These are phyloP conservation scores for Cantharellus anzutake DNA, from an alignment of 768 basidiomycete genomes.

Conservation along the genomic window DNA sequence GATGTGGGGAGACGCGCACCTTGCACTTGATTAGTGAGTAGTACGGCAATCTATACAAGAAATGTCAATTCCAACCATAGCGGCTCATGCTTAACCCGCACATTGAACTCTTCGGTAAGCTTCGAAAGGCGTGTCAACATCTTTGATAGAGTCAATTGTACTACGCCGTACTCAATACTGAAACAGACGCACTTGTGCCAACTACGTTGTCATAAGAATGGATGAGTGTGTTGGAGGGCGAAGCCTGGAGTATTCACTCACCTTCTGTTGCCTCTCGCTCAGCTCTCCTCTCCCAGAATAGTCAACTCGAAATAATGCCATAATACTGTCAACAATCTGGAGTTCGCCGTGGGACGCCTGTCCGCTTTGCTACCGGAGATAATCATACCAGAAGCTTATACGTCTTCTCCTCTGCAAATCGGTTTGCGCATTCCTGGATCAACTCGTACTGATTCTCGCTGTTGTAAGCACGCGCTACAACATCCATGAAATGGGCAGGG, in stretches of 20 bases:
- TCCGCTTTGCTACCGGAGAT: not conserved
- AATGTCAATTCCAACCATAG: slow-evolving; percentile 3
- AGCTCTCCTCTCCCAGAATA: slow-evolving; percentile 86
- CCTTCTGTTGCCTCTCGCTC: slow-evolving; percentile 87
- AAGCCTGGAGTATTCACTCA: slow-evolving; percentile 11
- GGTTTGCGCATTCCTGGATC: slow-evolving; percentile 72
- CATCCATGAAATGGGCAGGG: not conserved
- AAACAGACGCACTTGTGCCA: not conserved
- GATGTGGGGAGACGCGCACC: slow-evolving; percentile 22
- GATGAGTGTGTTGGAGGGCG: slow-evolving; percentile 2
- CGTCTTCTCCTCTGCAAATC: slow-evolving; percentile 80
- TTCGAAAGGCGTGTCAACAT: slow-evolving; percentile 86
- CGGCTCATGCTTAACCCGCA: slow-evolving; percentile 14
- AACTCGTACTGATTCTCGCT: slow-evolving; percentile 93
- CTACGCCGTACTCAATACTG: not conserved
- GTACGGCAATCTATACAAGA: slow-evolving; percentile 45
- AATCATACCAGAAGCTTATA: slow-evolving; percentile 39
- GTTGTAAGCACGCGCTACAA: slow-evolving; percentile 66
- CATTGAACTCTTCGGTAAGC: slow-evolving; percentile 83
- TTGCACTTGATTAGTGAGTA: slow-evolving; percentile 89
- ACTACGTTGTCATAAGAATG: not conserved
- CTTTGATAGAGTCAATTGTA: slow-evolving; percentile 18
- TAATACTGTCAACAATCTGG: slow-evolving; percentile 89
- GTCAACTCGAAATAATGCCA: slow-evolving; percentile 92
- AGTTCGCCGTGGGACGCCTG: slow-evolving; percentile 15